phyloP scores from a whole-genome alignment of 1,284 basidiomycete genomes.

The Cutaneotrichosporon cyanovorans region DNA sequence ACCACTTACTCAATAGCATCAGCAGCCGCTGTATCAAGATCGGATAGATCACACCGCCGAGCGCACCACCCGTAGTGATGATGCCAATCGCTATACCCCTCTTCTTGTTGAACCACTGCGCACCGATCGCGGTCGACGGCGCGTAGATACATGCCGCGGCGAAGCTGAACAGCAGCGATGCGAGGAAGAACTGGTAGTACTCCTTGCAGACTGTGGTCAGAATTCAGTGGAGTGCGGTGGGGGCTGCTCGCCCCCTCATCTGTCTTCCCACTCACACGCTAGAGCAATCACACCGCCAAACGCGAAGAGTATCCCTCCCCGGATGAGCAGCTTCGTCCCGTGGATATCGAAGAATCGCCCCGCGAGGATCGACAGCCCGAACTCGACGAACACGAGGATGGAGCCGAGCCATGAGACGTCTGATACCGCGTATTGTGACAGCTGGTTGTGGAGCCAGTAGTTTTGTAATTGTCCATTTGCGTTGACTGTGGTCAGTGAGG shows the following conservation, averaged over 20 bases:
- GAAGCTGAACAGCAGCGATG: conserved; percentile 34
- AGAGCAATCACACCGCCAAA: conserved; percentile 29
- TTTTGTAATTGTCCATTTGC: conserved; percentile 35
- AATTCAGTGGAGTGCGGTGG: background rate
- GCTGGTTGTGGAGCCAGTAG: conserved; percentile 37
- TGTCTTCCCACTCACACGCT: conserved; percentile 28
- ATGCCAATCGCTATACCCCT: conserved; percentile 37
- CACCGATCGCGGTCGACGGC: conserved; percentile 34
- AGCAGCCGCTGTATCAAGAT: conserved; percentile 37
- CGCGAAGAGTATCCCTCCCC: conserved; percentile 21
- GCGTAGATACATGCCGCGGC: conserved; percentile 35
- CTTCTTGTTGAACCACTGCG: conserved; percentile 40
- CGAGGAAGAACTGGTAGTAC: conserved; percentile 43
- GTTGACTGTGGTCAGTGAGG: conserved; percentile 22
- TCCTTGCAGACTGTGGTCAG: conserved; percentile 30
- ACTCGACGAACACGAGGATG: conserved; percentile 28
- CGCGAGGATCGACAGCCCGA: conserved; percentile 25
- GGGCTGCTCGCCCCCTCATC: no score
- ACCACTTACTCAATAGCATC: conserved; percentile 21
- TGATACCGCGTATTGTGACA: conserved; percentile 32
- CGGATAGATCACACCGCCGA: conserved; percentile 41
- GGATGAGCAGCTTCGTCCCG: conserved; percentile 16
- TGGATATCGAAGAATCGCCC: conserved; percentile 23
- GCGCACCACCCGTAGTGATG: conserved; percentile 34
- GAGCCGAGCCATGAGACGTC: conserved; percentile 20